A percentile compares a stretch with the other conserved stretches of the same genome.
Conservation (phyloP, 208 protist genomes). For the Phytomonas sp. region DNA sequence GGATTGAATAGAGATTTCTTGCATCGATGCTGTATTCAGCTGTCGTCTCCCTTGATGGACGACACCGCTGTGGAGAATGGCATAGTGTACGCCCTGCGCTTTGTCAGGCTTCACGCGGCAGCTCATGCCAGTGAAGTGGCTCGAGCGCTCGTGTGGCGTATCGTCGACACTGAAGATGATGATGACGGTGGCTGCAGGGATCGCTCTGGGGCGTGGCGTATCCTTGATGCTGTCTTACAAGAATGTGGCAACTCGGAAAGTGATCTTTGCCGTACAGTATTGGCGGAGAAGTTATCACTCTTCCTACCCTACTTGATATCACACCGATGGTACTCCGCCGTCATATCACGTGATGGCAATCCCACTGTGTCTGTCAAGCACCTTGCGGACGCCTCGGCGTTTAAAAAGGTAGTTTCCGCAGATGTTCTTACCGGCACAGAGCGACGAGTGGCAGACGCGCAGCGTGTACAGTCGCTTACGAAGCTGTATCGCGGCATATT, state of each 20-base stretch:
- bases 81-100: constrained; percentile 46
- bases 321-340: constrained; percentile 60
- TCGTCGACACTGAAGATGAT: constrained; percentile 67
- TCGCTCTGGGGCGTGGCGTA: constrained; percentile 60
- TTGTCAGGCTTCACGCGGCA: constrained; percentile 57
- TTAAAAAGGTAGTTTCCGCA: constrained; percentile 47
- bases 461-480: constrained; percentile 18
- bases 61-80: constrained; percentile 37
- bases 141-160: constrained; percentile 68
- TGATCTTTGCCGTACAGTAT: constrained; percentile 36
- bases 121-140: constrained; percentile 52
- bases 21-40: constrained; percentile 78
- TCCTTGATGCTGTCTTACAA: constrained; percentile 55
- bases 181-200: constrained; percentile 30
- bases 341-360: constrained; percentile 2
- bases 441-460: constrained; percentile 13
- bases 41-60: constrained; percentile 52
- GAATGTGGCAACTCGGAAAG: constrained; percentile 48
- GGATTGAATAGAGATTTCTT: constrained; percentile 49
- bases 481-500: constrained; percentile 37
- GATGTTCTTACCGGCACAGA: constrained; percentile 39
- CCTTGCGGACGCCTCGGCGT: constrained; percentile 2
- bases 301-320: constrained; percentile 68
- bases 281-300: constrained; percentile 55
- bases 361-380: neutral